phyloP scores from a whole-genome alignment of 441 rosid genomes.

The Bruguiera hainesii region DNA sequence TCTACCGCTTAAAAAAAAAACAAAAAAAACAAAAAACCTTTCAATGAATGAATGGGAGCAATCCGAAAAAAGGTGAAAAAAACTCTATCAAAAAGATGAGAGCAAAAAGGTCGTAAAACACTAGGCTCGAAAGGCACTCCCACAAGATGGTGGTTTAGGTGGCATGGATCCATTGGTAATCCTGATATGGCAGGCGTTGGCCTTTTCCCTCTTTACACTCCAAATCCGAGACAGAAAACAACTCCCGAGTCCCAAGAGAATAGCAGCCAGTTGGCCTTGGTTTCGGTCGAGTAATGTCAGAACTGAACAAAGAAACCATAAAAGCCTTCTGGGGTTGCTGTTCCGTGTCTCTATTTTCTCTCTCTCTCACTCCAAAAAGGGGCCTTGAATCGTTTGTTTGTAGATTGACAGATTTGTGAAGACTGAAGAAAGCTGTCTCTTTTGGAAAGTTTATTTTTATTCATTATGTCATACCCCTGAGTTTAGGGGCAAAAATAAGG shows the following conservation, averaged over 20 bases:
- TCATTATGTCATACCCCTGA: background rate
- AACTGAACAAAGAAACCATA: background rate
- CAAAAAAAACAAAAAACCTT: too few relatives aligned
- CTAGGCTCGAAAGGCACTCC: too few relatives aligned
- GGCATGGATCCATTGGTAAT: background rate
- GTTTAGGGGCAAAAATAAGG: background rate
- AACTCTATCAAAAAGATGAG: too few relatives aligned
- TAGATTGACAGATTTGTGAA: too few relatives aligned
- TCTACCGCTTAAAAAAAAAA: too few relatives aligned
- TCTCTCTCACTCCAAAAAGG: background rate
- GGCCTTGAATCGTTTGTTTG: background rate
- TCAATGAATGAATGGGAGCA: too few relatives aligned
- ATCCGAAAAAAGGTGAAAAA: too few relatives aligned
- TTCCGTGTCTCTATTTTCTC: background rate
- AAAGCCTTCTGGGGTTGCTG: background rate
- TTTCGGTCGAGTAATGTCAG: slow-evolving; percentile 8
- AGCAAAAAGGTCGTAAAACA: too few relatives aligned
- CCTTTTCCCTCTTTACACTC: background rate
- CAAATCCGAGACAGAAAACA: too few relatives aligned
- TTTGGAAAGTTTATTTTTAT: background rate
- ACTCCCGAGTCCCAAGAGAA: background rate
- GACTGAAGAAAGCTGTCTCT: too few relatives aligned
- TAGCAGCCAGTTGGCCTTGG: slow-evolving; percentile 22
- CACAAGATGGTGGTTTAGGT: too few relatives aligned
- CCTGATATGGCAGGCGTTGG: slow-evolving; percentile 8